Evolutionary conservation across 805 yeast genomes (phyloP), one percentile per base, ranked within the genome.

Genomic region (Dipodascus albidus): DNA sequence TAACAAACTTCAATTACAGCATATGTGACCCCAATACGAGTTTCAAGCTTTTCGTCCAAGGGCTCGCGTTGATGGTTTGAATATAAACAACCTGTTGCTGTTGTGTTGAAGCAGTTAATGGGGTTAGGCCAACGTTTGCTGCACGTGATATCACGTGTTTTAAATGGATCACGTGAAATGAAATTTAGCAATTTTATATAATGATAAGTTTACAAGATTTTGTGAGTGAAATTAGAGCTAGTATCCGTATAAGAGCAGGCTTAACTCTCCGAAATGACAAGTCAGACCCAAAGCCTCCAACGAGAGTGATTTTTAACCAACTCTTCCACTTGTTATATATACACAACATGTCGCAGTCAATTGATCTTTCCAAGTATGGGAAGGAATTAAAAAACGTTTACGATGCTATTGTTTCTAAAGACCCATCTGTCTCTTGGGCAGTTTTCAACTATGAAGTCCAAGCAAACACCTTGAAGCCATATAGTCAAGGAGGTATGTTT

Each of bases 331-430:
- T 11, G 9, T 11, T 11, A 27, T 27, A 27, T 27, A 6, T 27
- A 11, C 11, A 6, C 20, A 42, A 21, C 51, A 67, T 67, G 70
- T 62, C 69, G 50, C 64, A 62, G 51, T 61, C 79, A 55, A 74
- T 80, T 62, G 75, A 80, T 59, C 68, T 74, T 52, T 70, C 90
- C 48, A 78, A 88, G 50, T 79, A 86, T 67, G 85, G 95, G 48
- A 79, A 79, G 62, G 83, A 80, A 53, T 83, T 89, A 62, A 87
- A 86, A 64, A 75, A 76, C 54, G 75, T 83, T 52, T 93, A 91
- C 71, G 83, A 85, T 58, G 77, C 79, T 56, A 84, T 93, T 49
- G 91, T 89, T 33, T 77, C 82, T 56, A 93, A 91, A 42, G 90
- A 85, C 61, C 77, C 80, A 14, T 76, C 74, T 47, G 73, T 78